Evolutionary conservation across 2,329 filamentous ascomycete species (phyloP).

Genomic region (Fusarium foetens): DNA sequence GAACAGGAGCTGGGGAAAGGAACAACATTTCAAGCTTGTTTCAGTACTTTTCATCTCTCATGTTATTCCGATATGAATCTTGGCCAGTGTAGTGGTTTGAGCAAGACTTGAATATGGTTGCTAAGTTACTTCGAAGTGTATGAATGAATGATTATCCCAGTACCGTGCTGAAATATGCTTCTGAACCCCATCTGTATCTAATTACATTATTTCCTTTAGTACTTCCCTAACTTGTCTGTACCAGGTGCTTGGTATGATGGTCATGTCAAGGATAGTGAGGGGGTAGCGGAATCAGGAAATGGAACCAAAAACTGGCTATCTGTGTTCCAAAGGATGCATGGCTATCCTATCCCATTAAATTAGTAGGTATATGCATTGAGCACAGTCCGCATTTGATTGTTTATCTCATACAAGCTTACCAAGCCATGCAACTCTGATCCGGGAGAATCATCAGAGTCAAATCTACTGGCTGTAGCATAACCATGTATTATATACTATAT

Average conservation of each 20-base stretch:
- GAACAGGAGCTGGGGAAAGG: no score
- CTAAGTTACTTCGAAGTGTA: background rate
- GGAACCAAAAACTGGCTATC: background rate
- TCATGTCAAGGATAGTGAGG: background rate
- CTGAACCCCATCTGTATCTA: background rate
- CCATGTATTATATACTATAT: background rate
- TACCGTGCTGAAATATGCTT: background rate
- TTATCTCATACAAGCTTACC: background rate
- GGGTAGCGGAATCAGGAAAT: background rate
- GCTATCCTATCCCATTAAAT: background rate
- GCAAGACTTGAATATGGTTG: background rate
- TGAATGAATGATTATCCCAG: background rate
- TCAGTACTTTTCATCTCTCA: background rate
- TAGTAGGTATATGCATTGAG: background rate
- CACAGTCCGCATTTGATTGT: background rate
- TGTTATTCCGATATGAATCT: background rate
- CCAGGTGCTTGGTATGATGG: background rate
- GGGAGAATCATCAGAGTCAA: background rate
- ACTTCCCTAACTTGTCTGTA: background rate
- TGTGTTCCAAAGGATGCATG: background rate
- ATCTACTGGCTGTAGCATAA: background rate
- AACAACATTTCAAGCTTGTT: background rate
- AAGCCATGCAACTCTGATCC: background rate
- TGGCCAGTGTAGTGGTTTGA: background rate
- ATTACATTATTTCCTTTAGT: background rate